These are phyloP conservation scores for Camelina laxa DNA, from an alignment of 345 rosid genomes.

Conservation along the genomic window DNA sequence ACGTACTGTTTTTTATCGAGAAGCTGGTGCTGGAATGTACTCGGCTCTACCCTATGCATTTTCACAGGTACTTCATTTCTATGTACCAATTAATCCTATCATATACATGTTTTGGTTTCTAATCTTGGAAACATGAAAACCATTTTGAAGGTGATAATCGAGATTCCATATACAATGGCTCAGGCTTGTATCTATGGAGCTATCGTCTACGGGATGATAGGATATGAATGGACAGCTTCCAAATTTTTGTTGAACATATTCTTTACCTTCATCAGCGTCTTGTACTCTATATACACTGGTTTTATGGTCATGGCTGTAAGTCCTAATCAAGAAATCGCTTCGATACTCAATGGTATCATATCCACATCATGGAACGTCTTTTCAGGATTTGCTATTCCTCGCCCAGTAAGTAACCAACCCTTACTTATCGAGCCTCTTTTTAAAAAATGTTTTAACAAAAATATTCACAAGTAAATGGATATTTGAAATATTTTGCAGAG, in stretches of 20 bases:
- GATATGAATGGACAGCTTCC: conserved; percentile 55
- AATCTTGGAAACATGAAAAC: not conserved
- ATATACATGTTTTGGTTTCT: not conserved
- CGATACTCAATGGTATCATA: conserved; percentile 41
- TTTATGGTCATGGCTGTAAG: conserved; percentile 51
- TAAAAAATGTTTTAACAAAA: not conserved
- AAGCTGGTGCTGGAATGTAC: conserved; percentile 64
- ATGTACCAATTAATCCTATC: not conserved
- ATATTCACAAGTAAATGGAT: not conserved
- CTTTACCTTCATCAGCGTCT: conserved; percentile 52
- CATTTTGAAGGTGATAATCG: conserved; percentile 49
- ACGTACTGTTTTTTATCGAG: conserved; percentile 64
- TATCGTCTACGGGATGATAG: conserved; percentile 53
- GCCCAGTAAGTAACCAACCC: conserved; percentile 41
- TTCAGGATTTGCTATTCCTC: conserved; percentile 58
- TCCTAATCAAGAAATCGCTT: conserved; percentile 50
- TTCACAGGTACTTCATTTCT: conserved; percentile 38
- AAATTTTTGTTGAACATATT: conserved; percentile 47
- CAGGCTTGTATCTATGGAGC: conserved; percentile 45
- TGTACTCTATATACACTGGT: conserved; percentile 55
- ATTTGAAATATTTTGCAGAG: conserved; percentile 41
- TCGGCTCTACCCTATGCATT: conserved; percentile 44
- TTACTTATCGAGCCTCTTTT: not conserved
- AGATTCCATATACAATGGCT: conserved; percentile 55
- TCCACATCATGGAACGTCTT: conserved; percentile 53